phyloP scores from a whole-genome alignment of 805 yeast genomes.

The Cyberlindnera maclurae region DNA sequence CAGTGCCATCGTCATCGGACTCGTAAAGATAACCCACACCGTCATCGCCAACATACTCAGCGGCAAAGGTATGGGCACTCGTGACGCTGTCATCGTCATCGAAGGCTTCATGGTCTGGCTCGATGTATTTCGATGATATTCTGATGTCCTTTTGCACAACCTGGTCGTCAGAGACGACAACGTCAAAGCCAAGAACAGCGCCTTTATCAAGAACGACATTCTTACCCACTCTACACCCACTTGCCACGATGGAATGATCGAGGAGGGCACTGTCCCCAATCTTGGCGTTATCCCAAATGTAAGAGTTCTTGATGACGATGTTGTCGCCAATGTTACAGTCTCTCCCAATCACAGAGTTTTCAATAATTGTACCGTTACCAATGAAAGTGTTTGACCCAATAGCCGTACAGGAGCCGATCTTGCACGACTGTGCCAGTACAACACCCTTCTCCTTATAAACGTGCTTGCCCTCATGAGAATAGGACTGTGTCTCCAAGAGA shows the following conservation, averaged over 20 bases:
- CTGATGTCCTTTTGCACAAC: conserved; percentile 43
- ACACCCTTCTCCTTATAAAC: conserved; percentile 85
- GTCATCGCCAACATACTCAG: conserved; percentile 17
- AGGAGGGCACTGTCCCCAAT: conserved; percentile 61
- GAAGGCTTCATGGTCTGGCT: conserved; percentile 7
- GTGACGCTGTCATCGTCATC: conserved; percentile 16
- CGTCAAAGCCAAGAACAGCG: conserved; percentile 72
- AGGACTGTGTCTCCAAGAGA: conserved; percentile 61
- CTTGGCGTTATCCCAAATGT: conserved; percentile 77
- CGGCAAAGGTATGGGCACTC: conserved; percentile 4
- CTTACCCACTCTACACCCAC: conserved; percentile 46
- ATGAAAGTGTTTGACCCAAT: conserved; percentile 73
- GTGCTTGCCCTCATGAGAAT: conserved; percentile 75
- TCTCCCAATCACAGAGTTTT: conserved; percentile 76
- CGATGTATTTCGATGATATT: conserved; percentile 42
- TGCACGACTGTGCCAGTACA: conserved; percentile 90
- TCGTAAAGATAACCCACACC: conserved; percentile 32
- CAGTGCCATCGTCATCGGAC: conserved; percentile 26
- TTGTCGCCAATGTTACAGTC: conserved; percentile 78
- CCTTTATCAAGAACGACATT: conserved; percentile 56
- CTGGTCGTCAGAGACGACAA: conserved; percentile 50
- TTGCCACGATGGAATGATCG: conserved; percentile 65
- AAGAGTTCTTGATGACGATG: conserved; percentile 64
- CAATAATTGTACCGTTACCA: conserved; percentile 65
- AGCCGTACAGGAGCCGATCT: conserved; percentile 70